Base-by-base conservation (phyloP, 202 grass and related monocot genomes). In the Saccharum hybrid region DNA sequence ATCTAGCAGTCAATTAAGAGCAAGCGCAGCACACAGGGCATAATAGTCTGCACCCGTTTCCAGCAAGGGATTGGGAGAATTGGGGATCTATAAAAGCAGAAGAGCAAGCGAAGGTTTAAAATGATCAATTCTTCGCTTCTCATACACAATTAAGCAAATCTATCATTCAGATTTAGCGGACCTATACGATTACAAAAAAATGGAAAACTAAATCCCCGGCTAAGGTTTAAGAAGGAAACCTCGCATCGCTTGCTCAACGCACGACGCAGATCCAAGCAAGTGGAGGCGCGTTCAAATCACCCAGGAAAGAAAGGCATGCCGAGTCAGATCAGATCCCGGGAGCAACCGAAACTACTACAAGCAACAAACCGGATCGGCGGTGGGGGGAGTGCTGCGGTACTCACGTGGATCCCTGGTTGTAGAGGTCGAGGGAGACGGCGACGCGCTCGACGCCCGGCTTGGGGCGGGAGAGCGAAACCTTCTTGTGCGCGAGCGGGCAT, bases 391-490 rank as follows among this genome's bases (percentile, higher is more conserved):
- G 52, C 0, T 18, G 7, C 13, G 37, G 19, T 15, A 83, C 89
- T 87, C 18, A 99, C 96, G 88, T 85, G 71, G 93, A 94, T 92
- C 96, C 96, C 80, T 96, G 85, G 88, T 99, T 99, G 89, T 94
- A 99, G 89, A 99, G 83, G 68, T 99, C 91, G 81, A 99, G 82
- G 83, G 91, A 89, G 64, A 99, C 91, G 75, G 91, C 75, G 81
- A 99, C 84, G 83, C 88, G 96, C 83, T 99, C 91, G 83, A 93
- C 79, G 81, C 91, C 93, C 16, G 91, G 89, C 77, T 88, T 96
- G 74, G 94, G 89, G 72, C 89, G 83, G 83, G 84, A 81, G 63
- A 99, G 89, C 63, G 84, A 64, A 31, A 92, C 93, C 91, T 96
- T 96, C 91, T 96, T 99, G 96, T 92, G 87, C 66, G 91, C 93